Evolutionary conservation across 2,329 filamentous ascomycete genomes (phyloP), one percentile per base, ranked within the genome.

Genomic region (Aspergillus ustus): DNA sequence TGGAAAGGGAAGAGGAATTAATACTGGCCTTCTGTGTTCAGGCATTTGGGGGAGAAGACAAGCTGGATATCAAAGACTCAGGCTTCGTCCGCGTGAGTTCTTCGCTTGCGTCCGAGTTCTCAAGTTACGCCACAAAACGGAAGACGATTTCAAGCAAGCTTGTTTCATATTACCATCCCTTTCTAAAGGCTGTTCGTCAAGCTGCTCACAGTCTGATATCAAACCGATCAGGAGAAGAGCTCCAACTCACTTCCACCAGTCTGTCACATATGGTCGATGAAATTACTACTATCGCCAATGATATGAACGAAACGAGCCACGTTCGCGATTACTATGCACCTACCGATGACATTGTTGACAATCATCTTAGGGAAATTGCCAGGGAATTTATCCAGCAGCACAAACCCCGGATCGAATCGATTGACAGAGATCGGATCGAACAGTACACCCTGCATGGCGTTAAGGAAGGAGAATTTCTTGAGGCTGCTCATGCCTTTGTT

Each of bases 81-180:
- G n/a, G n/a, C 19, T 46, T 46, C 44, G 7, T 46, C 44, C 44
- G 44, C 44, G 44, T 46, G 44, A 46, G 44, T 46, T 46, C 44
- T 46, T 46, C n/a, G n/a, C 44, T 46, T 46, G 44, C 44, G 44
- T 46, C 44, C 44, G n/a, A 22, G 44, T 46, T 46, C 44, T 46
- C 44, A 46, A 46, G 44, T 46, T 46, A 46, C 44, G n/a, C n/a
- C 44, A 46, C n/a, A 22, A 46, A 46, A 46, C 44, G 7, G 44
- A 46, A 46, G 44, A 46, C 44, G n/a, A 46, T 46, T 46, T 46
- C 44, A 46, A 46, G 44, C 44, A 46, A 46, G 44, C 44, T 46
- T 46, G 44, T 46, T 46, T 46, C 19, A 46, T 46, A 46, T 46
- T 46, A 46, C 19, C 44, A 20, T 20, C 44, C 19, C 44, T 46